A percentile compares a stretch with the other conserved stretches of the same genome.
Evolutionary conservation across 129 eudicot genomes (phyloP).

Genomic region (Centaurea solstitialis): DNA sequence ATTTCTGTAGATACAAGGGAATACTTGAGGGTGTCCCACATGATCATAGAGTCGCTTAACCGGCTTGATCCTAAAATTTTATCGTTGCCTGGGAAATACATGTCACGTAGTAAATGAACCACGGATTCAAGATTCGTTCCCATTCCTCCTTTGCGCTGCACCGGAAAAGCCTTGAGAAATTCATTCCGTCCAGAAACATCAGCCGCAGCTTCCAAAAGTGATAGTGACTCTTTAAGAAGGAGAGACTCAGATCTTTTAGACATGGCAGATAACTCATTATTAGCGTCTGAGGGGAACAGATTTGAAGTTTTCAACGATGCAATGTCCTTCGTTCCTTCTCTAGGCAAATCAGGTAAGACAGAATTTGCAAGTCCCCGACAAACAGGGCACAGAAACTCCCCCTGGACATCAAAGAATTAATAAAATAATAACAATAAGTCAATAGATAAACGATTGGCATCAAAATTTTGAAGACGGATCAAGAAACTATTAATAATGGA

Average conservation of each 20-base stretch:
- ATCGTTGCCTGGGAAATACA: conserved; percentile 71
- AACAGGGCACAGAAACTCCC: conserved; percentile 94
- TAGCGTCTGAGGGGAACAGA: conserved; percentile 25
- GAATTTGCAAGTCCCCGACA: conserved; percentile 96
- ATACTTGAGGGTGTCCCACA: conserved; percentile 96
- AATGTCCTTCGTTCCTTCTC: conserved; percentile 33
- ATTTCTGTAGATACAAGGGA: conserved; percentile 84
- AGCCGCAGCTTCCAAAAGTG: conserved; percentile 67
- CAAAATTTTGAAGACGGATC: not conserved
- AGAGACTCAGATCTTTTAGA: conserved; percentile 25
- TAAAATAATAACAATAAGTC: not conserved
- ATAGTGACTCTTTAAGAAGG: conserved; percentile 57
- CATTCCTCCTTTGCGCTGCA: conserved; percentile 42
- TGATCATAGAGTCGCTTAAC: conserved; percentile 65
- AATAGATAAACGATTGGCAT: not conserved
- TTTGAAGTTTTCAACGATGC: conserved; percentile 21
- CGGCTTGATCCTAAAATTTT: conserved; percentile 64
- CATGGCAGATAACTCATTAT: not conserved
- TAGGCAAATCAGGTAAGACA: conserved; percentile 65
- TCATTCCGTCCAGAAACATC: conserved; percentile 55
- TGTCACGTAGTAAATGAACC: conserved; percentile 49
- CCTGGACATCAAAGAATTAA: conserved; percentile 43
- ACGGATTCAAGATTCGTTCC: conserved; percentile 57
- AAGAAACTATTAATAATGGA: not conserved
- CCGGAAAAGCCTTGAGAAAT: conserved; percentile 46